A percentile compares a stretch with the other conserved stretches of the same genome.
These are phyloP conservation scores for Pseudopyricularia cyperi DNA, from an alignment of 2,329 filamentous ascomycete species.

Conservation along the genomic window DNA sequence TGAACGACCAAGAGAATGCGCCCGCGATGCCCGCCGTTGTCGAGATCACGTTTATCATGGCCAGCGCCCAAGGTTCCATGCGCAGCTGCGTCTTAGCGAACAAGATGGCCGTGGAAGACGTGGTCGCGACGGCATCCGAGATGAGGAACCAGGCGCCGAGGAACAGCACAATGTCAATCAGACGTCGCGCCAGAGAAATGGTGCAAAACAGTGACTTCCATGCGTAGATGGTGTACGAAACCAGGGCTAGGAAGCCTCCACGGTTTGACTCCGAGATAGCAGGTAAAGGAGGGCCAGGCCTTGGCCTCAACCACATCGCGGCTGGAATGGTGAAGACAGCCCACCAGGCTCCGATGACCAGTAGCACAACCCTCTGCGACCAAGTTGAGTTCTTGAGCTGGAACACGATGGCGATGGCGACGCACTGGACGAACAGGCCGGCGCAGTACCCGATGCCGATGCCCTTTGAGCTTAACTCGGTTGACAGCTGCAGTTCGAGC, in stretches of 20 bases:
- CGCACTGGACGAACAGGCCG: constrained; percentile 69
- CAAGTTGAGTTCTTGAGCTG: constrained; percentile 65
- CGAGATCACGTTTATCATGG: constrained; percentile 86
- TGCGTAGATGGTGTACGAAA: constrained; percentile 65
- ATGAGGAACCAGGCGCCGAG: constrained; percentile 88
- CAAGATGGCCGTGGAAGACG: constrained; percentile 84
- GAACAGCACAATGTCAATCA: constrained; percentile 65
- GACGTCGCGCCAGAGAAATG: constrained; percentile 55
- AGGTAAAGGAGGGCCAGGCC: constrained; percentile 73
- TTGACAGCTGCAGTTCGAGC: constrained; percentile 67
- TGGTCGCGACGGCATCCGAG: constrained; percentile 87
- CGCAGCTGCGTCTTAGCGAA: constrained; percentile 89
- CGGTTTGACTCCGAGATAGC: constrained; percentile 7
- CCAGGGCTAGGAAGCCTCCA: constrained; percentile 32
- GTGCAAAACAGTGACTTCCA: constrained; percentile 83
- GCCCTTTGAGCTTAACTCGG: constrained; percentile 80
- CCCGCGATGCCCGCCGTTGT: constrained; percentile 75
- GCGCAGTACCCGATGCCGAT: constrained; percentile 91
- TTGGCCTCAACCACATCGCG: constrained; percentile 72
- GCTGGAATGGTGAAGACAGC: constrained; percentile 79
- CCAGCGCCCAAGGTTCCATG: constrained; percentile 80
- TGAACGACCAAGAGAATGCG: constrained; percentile 76
- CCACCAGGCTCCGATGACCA: constrained; percentile 88
- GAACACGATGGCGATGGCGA: constrained; percentile 67
- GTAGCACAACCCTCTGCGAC: constrained; percentile 75